These are phyloP conservation scores for Amanita pallidorosea DNA, from an alignment of 768 basidiomycete species.

Conservation along the genomic window DNA sequence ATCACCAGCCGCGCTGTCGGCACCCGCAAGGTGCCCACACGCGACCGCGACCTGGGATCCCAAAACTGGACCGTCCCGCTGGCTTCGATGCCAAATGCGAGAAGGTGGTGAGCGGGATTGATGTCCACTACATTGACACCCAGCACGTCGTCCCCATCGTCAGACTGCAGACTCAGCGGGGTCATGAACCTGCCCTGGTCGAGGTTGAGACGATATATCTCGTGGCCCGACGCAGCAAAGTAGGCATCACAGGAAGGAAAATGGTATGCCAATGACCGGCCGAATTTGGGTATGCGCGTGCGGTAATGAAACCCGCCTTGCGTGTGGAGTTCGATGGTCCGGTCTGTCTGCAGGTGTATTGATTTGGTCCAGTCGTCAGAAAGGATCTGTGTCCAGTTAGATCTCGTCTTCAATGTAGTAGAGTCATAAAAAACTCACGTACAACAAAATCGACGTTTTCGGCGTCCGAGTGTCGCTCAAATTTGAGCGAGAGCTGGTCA, in stretches of 20 bases:
- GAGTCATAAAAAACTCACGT: conserved; percentile 41
- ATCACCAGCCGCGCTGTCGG: conserved; percentile 44
- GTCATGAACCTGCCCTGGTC: conserved; percentile 91
- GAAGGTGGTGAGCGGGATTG: conserved; percentile 85
- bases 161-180: conserved; percentile 48
- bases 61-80: conserved; percentile 88
- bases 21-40: conserved; percentile 59
- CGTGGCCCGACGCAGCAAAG: conserved; percentile 72
- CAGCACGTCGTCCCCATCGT: conserved; percentile 30
- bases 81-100: conserved; percentile 84
- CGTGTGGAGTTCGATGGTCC: conserved; percentile 90
- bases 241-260: conserved; percentile 89
- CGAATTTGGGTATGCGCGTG: conserved; percentile 90
- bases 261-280: conserved; percentile 87
- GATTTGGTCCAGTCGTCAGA: conserved; percentile 99
- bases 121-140: conserved; percentile 91
- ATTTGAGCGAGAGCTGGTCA: conserved; percentile 85
- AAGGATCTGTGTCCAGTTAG: conserved; percentile 47
- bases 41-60: conserved; percentile 80
- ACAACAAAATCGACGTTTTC: conserved; percentile 99
- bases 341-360: conserved; percentile 92
- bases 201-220: conserved; percentile 89
- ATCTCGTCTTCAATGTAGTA: neutral
- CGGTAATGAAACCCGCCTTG: conserved; percentile 90
- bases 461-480: conserved; percentile 90